These are phyloP conservation scores for Clohesyomyces aquaticus DNA, from an alignment of 495 filamentous ascomycete species.

Conservation along the genomic window DNA sequence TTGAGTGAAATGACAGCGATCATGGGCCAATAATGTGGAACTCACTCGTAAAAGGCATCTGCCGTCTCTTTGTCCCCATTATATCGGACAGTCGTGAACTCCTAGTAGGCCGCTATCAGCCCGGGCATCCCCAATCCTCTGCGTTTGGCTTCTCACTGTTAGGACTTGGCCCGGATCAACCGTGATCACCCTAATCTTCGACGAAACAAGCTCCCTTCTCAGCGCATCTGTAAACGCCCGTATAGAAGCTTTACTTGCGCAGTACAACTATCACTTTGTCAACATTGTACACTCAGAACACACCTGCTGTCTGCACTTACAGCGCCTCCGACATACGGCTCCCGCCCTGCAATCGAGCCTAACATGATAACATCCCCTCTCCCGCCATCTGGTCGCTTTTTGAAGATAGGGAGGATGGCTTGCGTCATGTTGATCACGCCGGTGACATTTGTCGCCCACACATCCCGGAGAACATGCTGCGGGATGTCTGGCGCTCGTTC, in stretches of 20 bases:
- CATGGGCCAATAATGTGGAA: background rate
- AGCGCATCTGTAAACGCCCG: conserved; percentile 85
- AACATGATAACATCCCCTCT: conserved; percentile 95
- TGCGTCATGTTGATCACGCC: conserved; percentile 98
- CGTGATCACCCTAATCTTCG: conserved; percentile 85
- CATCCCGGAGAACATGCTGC: conserved; percentile 78
- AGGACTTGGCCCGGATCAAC: conserved; percentile 96
- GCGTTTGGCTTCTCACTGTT: conserved; percentile 53
- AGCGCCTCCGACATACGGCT: conserved; percentile 83
- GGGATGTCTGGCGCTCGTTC: conserved; percentile 82
- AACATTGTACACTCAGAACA: no score
- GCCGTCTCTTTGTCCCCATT: conserved; percentile 91
- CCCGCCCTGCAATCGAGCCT: conserved; percentile 89
- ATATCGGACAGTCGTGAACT: conserved; percentile 91
- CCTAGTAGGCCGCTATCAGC: conserved; percentile 47
- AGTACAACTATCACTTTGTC: conserved; percentile 92
- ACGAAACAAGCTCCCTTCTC: conserved; percentile 83
- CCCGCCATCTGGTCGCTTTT: conserved; percentile 76
- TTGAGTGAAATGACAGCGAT: background rate
- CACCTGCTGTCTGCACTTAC: conserved; percentile 3
- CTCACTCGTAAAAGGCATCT: conserved; percentile 76
- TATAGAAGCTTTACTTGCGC: conserved; percentile 92
- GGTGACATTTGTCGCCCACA: conserved; percentile 91
- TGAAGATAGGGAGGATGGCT: conserved; percentile 83
- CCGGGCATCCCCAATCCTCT: background rate